These are phyloP conservation scores for Glomus cerebriforme DNA, from an alignment of 192 early-diverging fungal genomes.

Conservation along the genomic window DNA sequence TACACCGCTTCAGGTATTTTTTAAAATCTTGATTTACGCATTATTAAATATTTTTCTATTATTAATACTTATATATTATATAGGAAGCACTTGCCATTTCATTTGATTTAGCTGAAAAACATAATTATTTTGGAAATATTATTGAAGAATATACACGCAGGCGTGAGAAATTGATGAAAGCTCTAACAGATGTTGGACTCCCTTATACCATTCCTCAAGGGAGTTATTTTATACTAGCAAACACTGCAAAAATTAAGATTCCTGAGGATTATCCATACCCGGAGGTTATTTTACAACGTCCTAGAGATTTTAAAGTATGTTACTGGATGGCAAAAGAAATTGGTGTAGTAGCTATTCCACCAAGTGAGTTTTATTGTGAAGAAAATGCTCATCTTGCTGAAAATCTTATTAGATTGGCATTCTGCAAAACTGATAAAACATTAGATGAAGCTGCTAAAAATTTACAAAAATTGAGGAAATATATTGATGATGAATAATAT, in stretches of 20 bases:
- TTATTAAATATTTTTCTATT: background rate
- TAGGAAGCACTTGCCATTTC: conserved; percentile 73
- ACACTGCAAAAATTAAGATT: conserved; percentile 66
- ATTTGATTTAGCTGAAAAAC: conserved; percentile 62
- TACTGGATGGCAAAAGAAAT: conserved; percentile 85
- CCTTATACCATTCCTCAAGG: conserved; percentile 87
- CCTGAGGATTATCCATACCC: conserved; percentile 66
- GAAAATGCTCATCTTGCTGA: conserved; percentile 66
- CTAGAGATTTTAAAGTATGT: conserved; percentile 75
- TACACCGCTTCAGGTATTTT: conserved; percentile 78
- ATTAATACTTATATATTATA: background rate
- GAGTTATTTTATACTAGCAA: conserved; percentile 91
- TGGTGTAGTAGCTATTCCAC: conserved; percentile 91
- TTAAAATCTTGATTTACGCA: background rate
- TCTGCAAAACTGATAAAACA: conserved; percentile 88
- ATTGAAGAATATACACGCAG: conserved; percentile 65
- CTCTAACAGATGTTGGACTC: conserved; percentile 68
- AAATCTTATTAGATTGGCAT: conserved; percentile 85
- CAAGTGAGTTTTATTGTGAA: conserved; percentile 83
- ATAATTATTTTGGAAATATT: conserved; percentile 72
- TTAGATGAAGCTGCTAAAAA: conserved; percentile 72
- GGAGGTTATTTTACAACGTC: conserved; percentile 56
- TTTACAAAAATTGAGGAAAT: conserved; percentile 61
- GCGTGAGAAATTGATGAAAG: conserved; percentile 70
- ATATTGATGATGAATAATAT: conserved; percentile 44